These are phyloP conservation scores for Basidioascus undulatus DNA, from an alignment of 768 basidiomycete genomes.

Conservation along the genomic window DNA sequence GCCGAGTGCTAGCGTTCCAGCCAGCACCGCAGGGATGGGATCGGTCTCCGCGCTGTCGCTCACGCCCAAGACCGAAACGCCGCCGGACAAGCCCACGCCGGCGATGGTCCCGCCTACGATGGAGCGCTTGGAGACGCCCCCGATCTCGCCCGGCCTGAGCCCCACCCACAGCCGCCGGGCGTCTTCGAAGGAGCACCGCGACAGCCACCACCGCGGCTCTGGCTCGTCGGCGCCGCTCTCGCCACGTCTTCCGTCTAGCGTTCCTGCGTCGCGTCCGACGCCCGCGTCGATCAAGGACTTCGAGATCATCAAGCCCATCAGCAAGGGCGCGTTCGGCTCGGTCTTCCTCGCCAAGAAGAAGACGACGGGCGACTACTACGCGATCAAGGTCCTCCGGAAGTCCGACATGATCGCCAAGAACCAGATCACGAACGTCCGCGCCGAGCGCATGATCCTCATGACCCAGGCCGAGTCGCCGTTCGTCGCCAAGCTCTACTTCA, in stretches of 20 bases:
- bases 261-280: constrained; percentile 49
- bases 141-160: constrained; percentile 31
- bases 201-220: constrained; percentile 9
- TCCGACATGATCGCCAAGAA: constrained; percentile 99
- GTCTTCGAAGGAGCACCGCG: constrained; percentile 7
- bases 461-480: constrained; percentile 91
- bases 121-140: neutral
- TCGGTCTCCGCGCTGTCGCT: too few species aligned
- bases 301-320: constrained; percentile 97
- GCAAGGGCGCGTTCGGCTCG: constrained; percentile 93
- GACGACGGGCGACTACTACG: constrained; percentile 91
- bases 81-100: neutral
- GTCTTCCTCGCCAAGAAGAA: constrained; percentile 98
- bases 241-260: constrained; percentile 56
- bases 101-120: neutral
- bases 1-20: too few species aligned
- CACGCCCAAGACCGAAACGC: too few species aligned
- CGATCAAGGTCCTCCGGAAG: constrained; percentile 99
- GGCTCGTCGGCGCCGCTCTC: constrained; percentile 40
- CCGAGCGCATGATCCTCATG: constrained; percentile 98
- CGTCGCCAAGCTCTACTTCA: constrained; percentile 91
- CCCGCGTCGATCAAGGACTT: constrained; percentile 95
- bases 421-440: constrained; percentile 98
- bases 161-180: constrained; percentile 20
- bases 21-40: too few species aligned